Evolutionary conservation across 192 early-diverging fungal genomes (phyloP).

Genomic region (Gonapodya prolifera): DNA sequence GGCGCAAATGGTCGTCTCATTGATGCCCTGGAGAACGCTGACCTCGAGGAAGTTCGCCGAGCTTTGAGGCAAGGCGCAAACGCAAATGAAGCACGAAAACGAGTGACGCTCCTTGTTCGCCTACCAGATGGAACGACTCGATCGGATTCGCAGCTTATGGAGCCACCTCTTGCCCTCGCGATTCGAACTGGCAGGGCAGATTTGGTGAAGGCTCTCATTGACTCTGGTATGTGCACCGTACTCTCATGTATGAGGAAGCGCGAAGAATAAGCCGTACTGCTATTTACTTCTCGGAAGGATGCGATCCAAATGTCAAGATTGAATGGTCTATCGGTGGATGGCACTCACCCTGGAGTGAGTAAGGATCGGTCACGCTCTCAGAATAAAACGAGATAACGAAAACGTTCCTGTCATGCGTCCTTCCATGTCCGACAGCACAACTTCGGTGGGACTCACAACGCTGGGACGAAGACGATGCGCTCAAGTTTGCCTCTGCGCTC

Average conservation of each 20-base stretch:
- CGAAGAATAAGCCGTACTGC: too few species aligned
- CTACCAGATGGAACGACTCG: background rate
- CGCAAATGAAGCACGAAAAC: background rate
- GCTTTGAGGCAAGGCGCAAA: background rate
- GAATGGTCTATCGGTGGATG: background rate
- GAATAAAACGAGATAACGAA: too few species aligned
- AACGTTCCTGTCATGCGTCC: too few species aligned
- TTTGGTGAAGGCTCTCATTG: background rate
- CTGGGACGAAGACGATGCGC: background rate
- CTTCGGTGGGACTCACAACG: background rate
- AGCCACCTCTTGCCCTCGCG: background rate
- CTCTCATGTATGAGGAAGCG: too few species aligned
- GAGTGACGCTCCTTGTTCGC: background rate
- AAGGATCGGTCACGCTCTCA: background rate
- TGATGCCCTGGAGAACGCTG: background rate
- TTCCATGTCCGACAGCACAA: background rate
- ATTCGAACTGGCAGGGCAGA: background rate
- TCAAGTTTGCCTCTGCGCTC: background rate
- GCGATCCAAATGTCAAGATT: background rate
- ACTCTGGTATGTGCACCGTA: background rate
- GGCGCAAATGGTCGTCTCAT: background rate
- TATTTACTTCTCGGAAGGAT: background rate
- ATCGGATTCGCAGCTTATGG: background rate
- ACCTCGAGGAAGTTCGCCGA: background rate
- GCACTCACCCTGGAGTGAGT: background rate